phyloP scores from a whole-genome alignment of 495 filamentous ascomycete species.

The Parathielavia hyrcaniae region DNA sequence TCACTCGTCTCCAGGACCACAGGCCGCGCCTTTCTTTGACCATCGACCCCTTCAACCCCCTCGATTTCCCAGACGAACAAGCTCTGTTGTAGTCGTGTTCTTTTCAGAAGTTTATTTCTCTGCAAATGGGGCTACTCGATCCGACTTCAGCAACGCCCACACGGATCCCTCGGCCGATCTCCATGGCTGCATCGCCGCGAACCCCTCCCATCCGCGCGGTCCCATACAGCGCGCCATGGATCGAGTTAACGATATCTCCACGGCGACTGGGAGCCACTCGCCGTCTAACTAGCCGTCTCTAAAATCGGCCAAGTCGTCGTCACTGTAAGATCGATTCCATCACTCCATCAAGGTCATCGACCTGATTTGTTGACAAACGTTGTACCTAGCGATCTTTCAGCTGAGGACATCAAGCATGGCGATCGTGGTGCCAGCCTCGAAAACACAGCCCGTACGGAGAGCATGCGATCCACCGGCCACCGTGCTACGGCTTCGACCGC shows the following conservation, averaged over 20 bases:
- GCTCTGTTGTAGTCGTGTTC: neutral
- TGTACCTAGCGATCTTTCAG: neutral
- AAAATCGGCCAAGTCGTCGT: constrained; percentile 8
- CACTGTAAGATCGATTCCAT: neutral
- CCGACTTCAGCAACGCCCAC: neutral
- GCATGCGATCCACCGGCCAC: neutral
- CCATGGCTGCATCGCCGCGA: constrained; percentile 5
- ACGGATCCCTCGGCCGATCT: constrained; percentile 14
- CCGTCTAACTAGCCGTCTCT: constrained; percentile 20
- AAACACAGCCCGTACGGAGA: neutral
- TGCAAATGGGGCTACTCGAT: neutral
- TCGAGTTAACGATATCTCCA: neutral
- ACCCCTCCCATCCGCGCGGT: constrained; percentile 18
- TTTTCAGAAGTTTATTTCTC: neutral
- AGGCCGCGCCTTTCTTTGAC: too few relatives aligned
- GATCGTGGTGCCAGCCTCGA: neutral
- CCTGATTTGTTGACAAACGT: neutral
- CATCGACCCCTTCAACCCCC: neutral
- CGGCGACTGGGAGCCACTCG: constrained; percentile 31
- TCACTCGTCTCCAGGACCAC: too few relatives aligned
- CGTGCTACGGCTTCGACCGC: neutral
- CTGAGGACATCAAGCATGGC: neutral
- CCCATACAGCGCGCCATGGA: constrained; percentile 13
- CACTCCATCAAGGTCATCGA: neutral
- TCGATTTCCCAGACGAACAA: neutral